phyloP scores from a whole-genome alignment of 495 filamentous ascomycete genomes.

The Aspergillus heteromorphus region DNA sequence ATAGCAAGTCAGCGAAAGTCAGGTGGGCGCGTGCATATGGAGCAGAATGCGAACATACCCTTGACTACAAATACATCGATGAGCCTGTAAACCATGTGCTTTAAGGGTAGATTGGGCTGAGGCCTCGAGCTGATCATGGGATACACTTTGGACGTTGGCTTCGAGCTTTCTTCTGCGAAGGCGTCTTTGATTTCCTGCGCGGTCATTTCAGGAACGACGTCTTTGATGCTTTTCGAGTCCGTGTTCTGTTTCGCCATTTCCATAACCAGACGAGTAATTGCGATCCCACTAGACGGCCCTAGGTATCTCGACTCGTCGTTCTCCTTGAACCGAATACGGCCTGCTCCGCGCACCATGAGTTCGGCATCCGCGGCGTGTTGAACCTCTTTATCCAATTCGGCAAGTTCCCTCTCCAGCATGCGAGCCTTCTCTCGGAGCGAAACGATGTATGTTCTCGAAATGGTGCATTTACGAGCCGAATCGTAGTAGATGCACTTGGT shows the following conservation, averaged over 20 bases:
- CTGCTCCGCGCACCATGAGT: constrained; percentile 74
- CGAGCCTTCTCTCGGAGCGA: constrained; percentile 78
- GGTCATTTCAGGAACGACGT: constrained; percentile 70
- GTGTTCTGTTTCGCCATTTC: constrained; percentile 88
- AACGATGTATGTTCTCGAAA: constrained; percentile 82
- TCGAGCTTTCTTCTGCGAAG: constrained; percentile 51
- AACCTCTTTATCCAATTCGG: constrained; percentile 54
- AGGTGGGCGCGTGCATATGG: constrained; percentile 4
- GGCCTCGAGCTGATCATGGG: constrained; percentile 73
- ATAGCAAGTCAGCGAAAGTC: constrained; percentile 7
- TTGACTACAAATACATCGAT: constrained; percentile 76
- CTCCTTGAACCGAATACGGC: constrained; percentile 72
- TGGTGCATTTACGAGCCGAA: constrained; percentile 67
- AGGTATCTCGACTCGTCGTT: constrained; percentile 83
- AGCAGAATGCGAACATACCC: constrained; percentile 46
- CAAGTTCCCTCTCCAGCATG: constrained; percentile 69
- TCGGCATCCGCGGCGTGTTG: constrained; percentile 66
- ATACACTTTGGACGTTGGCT: constrained; percentile 64
- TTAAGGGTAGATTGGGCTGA: constrained; percentile 61
- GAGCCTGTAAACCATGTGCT: constrained; percentile 62
- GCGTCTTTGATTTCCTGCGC: constrained; percentile 53
- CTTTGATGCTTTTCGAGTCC: constrained; percentile 76
- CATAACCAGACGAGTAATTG: constrained; percentile 89
- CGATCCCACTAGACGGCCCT: constrained; percentile 87
- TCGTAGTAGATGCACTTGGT: constrained; percentile 91